phyloP scores from a whole-genome alignment of 2,329 filamentous ascomycete species.

The Colletotrichum spinosum region DNA sequence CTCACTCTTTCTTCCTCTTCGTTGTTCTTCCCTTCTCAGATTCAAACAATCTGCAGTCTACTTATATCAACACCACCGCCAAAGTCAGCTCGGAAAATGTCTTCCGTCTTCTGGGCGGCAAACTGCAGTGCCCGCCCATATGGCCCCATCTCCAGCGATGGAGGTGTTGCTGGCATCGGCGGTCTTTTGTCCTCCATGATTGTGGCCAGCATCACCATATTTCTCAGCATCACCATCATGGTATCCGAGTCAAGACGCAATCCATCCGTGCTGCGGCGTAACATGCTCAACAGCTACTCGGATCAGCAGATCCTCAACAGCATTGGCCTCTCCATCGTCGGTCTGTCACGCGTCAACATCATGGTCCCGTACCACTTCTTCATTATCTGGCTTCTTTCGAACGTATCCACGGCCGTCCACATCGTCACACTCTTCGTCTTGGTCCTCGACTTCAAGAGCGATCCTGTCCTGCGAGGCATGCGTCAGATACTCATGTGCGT shows the following conservation, averaged over 20 bases:
- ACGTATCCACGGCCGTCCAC: slow-evolving; percentile 74
- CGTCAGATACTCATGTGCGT: slow-evolving; percentile 74
- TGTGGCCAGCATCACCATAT: slow-evolving; percentile 68
- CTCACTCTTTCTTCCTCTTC: no score
- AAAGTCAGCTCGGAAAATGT: not conserved
- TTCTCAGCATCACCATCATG: slow-evolving; percentile 67
- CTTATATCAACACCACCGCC: no score
- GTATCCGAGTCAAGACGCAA: slow-evolving; percentile 62
- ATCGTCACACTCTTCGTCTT: slow-evolving; percentile 74
- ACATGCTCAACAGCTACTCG: slow-evolving; percentile 73
- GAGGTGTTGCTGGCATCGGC: slow-evolving; percentile 68
- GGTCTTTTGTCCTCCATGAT: slow-evolving; percentile 75
- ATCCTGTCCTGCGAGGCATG: slow-evolving; percentile 75
- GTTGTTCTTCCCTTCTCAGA: no score
- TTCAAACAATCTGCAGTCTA: no score
- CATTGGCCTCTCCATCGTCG: slow-evolving; percentile 75
- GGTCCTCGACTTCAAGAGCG: slow-evolving; percentile 73
- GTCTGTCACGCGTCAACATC: slow-evolving; percentile 67
- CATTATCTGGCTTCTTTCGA: slow-evolving; percentile 75
- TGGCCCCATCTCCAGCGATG: slow-evolving; percentile 62
- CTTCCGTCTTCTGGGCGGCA: slow-evolving; percentile 15
- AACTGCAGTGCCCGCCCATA: slow-evolving; percentile 35
- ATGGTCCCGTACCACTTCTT: slow-evolving; percentile 78
- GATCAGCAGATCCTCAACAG: slow-evolving; percentile 78
- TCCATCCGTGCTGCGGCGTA: slow-evolving; percentile 67